phyloP scores from a whole-genome alignment of 129 eudicot genomes.

The Solidago caesia region DNA sequence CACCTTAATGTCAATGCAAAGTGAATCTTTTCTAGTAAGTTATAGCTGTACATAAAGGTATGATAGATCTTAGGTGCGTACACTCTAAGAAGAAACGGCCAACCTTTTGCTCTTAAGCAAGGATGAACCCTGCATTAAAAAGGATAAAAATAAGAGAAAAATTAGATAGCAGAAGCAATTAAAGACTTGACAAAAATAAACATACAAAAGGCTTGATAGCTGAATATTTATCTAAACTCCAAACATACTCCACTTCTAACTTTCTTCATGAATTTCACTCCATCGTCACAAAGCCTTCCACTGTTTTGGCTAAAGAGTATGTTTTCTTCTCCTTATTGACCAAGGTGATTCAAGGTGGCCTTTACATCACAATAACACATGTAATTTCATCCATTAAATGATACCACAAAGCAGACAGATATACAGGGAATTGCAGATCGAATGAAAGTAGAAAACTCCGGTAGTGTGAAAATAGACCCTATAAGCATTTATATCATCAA shows the following conservation, averaged over 20 bases:
- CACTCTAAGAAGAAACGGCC: conserved; percentile 93
- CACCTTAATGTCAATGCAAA: conserved; percentile 1
- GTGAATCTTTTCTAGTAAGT: conserved; percentile 4
- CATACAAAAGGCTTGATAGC: not conserved
- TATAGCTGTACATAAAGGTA: not conserved
- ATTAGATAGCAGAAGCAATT: not conserved
- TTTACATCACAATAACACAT: conserved; percentile 38
- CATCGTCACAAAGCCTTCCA: conserved; percentile 65
- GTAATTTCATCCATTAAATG: conserved; percentile 28
- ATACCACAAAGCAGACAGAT: too few species aligned
- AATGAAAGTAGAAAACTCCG: not conserved
- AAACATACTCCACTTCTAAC: conserved; percentile 67
- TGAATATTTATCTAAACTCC: conserved; percentile 1
- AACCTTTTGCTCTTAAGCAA: conserved; percentile 64
- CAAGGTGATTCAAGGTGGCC: conserved; percentile 52
- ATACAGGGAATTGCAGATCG: not conserved
- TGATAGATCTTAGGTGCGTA: conserved; percentile 25
- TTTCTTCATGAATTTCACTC: conserved; percentile 81
- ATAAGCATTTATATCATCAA: not conserved
- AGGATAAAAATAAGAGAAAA: not conserved
- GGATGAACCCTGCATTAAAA: conserved; percentile 73
- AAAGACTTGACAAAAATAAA: not conserved
- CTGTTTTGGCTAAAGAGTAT: conserved; percentile 64
- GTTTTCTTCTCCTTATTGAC: conserved; percentile 79
- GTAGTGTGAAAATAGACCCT: not conserved